Evolutionary conservation across 73 alveolate genomes (phyloP).

Genomic region (Paramecium caudatum): DNA sequence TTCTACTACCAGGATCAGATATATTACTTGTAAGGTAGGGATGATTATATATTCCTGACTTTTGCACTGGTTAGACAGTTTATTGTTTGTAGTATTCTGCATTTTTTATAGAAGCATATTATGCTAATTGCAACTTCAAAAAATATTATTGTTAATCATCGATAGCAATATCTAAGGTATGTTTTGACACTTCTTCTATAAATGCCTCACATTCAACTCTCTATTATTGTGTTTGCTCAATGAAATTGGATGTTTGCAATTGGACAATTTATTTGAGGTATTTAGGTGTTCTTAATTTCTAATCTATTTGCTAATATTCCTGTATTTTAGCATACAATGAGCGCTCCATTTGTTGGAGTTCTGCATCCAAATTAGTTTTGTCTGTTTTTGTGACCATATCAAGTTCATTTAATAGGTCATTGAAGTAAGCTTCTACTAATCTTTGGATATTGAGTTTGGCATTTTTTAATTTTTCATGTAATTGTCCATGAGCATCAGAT

Average conservation of each 20-base stretch:
- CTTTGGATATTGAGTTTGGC: constrained; percentile 41
- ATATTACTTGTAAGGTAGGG: constrained; percentile 52
- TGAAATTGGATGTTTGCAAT: constrained; percentile 49
- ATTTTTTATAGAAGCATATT: constrained; percentile 67
- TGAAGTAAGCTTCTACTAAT: constrained; percentile 66
- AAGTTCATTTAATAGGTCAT: constrained; percentile 44
- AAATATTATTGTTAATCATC: constrained; percentile 69
- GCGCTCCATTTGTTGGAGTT: constrained; percentile 61
- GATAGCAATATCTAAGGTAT: constrained; percentile 65
- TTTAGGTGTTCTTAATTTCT: constrained; percentile 65
- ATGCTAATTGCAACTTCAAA: constrained; percentile 54
- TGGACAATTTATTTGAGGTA: constrained; percentile 65
- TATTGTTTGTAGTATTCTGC: constrained; percentile 34
- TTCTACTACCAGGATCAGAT: not conserved
- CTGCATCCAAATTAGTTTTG: constrained; percentile 67
- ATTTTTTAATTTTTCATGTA: constrained; percentile 35
- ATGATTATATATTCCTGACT: not conserved
- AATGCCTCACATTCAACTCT: constrained; percentile 73
- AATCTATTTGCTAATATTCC: constrained; percentile 61
- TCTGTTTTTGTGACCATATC: constrained; percentile 45
- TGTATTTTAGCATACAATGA: constrained; percentile 42
- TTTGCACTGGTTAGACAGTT: not conserved
- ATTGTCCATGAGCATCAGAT: constrained; percentile 70
- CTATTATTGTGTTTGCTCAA: constrained; percentile 40
- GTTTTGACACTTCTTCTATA: constrained; percentile 67